phyloP scores from a whole-genome alignment of 805 yeast species.

The Candida ortonii region DNA sequence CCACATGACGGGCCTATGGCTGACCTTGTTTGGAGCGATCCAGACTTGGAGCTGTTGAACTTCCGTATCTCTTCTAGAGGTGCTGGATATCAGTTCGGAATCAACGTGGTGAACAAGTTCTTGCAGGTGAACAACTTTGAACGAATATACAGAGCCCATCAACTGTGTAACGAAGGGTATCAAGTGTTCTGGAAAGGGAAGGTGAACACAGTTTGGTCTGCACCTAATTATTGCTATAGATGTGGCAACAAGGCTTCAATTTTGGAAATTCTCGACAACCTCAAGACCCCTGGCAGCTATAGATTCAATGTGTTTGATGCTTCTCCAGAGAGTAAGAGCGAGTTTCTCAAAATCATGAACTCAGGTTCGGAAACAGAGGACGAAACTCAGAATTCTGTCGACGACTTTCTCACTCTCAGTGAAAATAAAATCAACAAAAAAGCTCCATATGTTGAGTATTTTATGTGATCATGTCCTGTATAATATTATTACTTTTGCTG shows the following conservation, averaged over 20 bases:
- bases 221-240: conserved; percentile 95
- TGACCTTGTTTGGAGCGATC: conserved; percentile 97
- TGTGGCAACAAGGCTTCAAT: conserved; percentile 98
- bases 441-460: conserved; percentile 41
- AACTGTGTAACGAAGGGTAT: conserved; percentile 93
- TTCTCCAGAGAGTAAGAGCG: conserved; percentile 86
- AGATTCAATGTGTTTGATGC: conserved; percentile 92
- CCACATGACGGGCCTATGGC: conserved; percentile 99
- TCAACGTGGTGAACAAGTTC: conserved; percentile 85
- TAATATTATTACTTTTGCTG: neutral
- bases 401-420: conserved; percentile 13
- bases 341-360: conserved; percentile 41
- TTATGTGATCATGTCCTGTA: conserved; percentile 27
- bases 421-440: conserved; percentile 28
- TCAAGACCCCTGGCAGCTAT: conserved; percentile 59
- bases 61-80: conserved; percentile 93
- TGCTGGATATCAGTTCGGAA: conserved; percentile 96
- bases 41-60: conserved; percentile 77
- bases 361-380: conserved; percentile 26
- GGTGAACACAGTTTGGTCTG: conserved; percentile 96
- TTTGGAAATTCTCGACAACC: conserved; percentile 66
- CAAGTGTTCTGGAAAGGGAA: conserved; percentile 88
- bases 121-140: conserved; percentile 71
- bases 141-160: conserved; percentile 91
- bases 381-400: conserved; percentile 11